Base-by-base conservation (phyloP, 2,329 filamentous ascomycete genomes). In the Trichoderma guizhouense region DNA sequence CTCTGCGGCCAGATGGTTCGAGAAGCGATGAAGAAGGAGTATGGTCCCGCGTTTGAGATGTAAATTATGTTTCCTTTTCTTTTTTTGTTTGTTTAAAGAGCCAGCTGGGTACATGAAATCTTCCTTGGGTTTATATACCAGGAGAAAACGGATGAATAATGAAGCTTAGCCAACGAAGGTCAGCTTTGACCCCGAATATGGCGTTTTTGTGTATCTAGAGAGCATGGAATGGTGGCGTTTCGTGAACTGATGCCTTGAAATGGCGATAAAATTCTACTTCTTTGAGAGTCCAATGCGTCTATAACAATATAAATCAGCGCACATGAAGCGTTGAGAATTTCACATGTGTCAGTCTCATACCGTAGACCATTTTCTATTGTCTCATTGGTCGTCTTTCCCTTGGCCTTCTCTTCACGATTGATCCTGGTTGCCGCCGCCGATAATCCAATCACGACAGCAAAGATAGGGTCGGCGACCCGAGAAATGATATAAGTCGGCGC, bases 11-110 rank as follows among this genome's bases (percentile, higher is more conserved):
- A 90, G 76, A 92, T 92, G 78, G 90, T 92, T 47, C 86, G 87
- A 64, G 88, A 91, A 80, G 90, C 90, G 63, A 90, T 92, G 89
- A 90, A 86, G 82, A 90, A 89, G 79, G 90, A 92, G 78, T 91
- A 90, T 75, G 88, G 87, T 0, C 82, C 84, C n/a, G 83, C 81
- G 11, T 86, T 84, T 77, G 82, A 82, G 34, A 77, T 76, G 69
- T 84, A 75, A 79, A 51, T 9, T 36, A 3, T 32, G 26, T 34
- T 30, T 32, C 18, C 18, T 24, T 30, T 34, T 21, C 36, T 34
- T 21, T 60, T 15, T 60, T n/a, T 60, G 26, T 21, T 43, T 47
- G 39, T 9, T 30, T 67, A 39, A 30, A 26, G 64, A 67, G 24
- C 32, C 32, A 30, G 24, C 11, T 53, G 47, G 47, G 24, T 67